Evolutionary conservation across 495 filamentous ascomycete species (phyloP).

Genomic region (Xylaria grammica): DNA sequence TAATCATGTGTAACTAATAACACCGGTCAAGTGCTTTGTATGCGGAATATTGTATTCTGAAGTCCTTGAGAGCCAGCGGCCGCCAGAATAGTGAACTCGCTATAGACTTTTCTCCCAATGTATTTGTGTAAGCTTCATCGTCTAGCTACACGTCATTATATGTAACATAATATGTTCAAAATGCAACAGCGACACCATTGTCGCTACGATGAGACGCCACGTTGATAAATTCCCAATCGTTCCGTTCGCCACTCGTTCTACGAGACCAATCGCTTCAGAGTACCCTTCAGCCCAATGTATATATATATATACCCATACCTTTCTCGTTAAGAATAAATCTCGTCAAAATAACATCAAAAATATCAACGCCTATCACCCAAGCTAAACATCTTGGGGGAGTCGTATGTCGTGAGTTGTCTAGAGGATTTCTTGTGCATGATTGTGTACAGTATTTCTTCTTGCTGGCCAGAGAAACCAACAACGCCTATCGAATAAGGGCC

Average conservation of each 20-base stretch:
- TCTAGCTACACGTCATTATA: background rate
- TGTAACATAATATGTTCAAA: constrained; percentile 1
- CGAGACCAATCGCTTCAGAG: background rate
- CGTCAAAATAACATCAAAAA: background rate
- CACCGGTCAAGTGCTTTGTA: background rate
- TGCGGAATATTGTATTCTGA: background rate
- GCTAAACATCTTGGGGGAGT: background rate
- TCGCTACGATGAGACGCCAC: background rate
- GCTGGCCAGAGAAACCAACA: background rate
- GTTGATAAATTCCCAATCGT: constrained; percentile 4
- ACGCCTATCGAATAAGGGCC: background rate
- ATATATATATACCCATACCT: constrained; percentile 11
- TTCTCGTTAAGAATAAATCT: background rate
- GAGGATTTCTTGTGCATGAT: background rate
- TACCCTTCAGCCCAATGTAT: background rate
- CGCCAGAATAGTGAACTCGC: background rate
- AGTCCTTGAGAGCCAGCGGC: background rate
- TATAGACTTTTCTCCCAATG: background rate
- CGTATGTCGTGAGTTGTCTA: constrained; percentile 14
- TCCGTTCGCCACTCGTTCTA: background rate
- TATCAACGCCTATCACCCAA: constrained; percentile 12
- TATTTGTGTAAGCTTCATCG: background rate
- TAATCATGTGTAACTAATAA: background rate
- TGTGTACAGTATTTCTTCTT: background rate
- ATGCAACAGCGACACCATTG: background rate